Conservation (phyloP, 305 asterid species). For the Ajuga reptans region DNA sequence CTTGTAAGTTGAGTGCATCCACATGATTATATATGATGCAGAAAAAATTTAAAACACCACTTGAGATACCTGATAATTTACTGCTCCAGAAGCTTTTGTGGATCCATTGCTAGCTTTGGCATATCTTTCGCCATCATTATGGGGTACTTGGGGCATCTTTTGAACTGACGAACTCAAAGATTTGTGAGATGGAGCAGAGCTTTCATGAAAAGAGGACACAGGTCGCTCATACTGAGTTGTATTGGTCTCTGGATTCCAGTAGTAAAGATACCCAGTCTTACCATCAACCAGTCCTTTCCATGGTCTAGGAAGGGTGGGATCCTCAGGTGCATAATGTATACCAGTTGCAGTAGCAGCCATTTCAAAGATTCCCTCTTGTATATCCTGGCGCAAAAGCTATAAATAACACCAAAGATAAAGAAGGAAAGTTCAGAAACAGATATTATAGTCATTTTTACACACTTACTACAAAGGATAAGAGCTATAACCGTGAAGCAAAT, state of each 20-base stretch:
- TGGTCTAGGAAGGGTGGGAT: conserved; percentile 91
- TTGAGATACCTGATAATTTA: conserved; percentile 39
- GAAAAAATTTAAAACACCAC: not conserved
- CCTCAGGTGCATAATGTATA: conserved; percentile 86
- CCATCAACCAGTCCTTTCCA: conserved; percentile 90
- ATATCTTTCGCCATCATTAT: conserved; percentile 40
- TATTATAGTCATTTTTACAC: not conserved
- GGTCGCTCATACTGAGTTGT: conserved; percentile 88
- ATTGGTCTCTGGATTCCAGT: conserved; percentile 96
- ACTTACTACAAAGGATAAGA: not conserved
- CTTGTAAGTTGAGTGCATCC: not conserved
- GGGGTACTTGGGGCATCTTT: conserved; percentile 41
- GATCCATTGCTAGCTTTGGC: conserved; percentile 39
- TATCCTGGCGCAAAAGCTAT: conserved; percentile 27
- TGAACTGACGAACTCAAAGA: conserved; percentile 57
- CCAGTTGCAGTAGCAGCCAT: conserved; percentile 74
- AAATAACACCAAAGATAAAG: not conserved
- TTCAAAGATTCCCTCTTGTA: conserved; percentile 20
- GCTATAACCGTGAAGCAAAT: not conserved
- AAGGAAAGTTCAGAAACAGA: not conserved
- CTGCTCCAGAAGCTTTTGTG: conserved; percentile 37
- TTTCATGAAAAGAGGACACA: conserved; percentile 30
- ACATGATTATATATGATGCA: not conserved
- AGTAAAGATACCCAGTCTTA: conserved; percentile 84
- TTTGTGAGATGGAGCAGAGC: conserved; percentile 39